A percentile compares a stretch with the other conserved stretches of the same genome.
Evolutionary conservation across 2,329 filamentous ascomycete species (phyloP).

Genomic region (Clarireedia homoeocarpa): DNA sequence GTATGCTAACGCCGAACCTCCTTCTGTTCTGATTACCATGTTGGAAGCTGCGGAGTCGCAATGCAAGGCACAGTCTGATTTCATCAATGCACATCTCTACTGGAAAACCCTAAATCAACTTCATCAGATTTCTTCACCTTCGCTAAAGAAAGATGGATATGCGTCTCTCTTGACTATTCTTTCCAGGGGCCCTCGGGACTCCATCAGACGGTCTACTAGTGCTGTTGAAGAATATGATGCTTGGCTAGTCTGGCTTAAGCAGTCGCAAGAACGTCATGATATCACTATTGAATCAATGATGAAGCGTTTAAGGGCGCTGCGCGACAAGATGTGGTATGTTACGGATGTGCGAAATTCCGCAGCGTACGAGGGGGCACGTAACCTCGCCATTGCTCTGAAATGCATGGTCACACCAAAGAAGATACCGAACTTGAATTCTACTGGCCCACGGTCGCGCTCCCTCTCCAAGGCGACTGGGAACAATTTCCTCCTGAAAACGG

Average conservation of each 20-base stretch:
- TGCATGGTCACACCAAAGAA: slow-evolving; percentile 70
- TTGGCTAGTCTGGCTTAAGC: slow-evolving; percentile 77
- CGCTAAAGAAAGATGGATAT: slow-evolving; percentile 59
- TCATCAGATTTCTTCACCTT: slow-evolving; percentile 51
- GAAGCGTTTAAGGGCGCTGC: slow-evolving; percentile 62
- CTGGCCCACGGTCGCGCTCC: slow-evolving; percentile 32
- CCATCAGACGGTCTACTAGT: slow-evolving; percentile 59
- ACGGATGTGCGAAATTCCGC: slow-evolving; percentile 88
- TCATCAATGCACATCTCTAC: slow-evolving; percentile 75
- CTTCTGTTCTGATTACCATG: slow-evolving; percentile 59
- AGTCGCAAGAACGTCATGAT: slow-evolving; percentile 72
- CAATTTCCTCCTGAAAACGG: slow-evolving; percentile 67
- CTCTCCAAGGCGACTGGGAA: slow-evolving; percentile 26
- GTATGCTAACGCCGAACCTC: slow-evolving; percentile 37
- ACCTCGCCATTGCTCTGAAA: slow-evolving; percentile 80
- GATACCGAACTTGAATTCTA: slow-evolving; percentile 17
- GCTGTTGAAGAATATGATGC: slow-evolving; percentile 73
- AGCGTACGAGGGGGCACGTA: slow-evolving; percentile 77
- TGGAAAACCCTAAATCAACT: slow-evolving; percentile 76
- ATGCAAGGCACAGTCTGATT: slow-evolving; percentile 73
- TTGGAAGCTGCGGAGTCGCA: slow-evolving; percentile 68
- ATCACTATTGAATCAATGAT: slow-evolving; percentile 68
- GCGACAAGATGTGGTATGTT: slow-evolving; percentile 99
- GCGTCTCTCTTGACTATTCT: slow-evolving; percentile 67
- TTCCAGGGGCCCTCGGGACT: slow-evolving; percentile 61